These are phyloP conservation scores for Geotrichum candidum DNA, from an alignment of 1,139 yeast species.

Conservation along the genomic window DNA sequence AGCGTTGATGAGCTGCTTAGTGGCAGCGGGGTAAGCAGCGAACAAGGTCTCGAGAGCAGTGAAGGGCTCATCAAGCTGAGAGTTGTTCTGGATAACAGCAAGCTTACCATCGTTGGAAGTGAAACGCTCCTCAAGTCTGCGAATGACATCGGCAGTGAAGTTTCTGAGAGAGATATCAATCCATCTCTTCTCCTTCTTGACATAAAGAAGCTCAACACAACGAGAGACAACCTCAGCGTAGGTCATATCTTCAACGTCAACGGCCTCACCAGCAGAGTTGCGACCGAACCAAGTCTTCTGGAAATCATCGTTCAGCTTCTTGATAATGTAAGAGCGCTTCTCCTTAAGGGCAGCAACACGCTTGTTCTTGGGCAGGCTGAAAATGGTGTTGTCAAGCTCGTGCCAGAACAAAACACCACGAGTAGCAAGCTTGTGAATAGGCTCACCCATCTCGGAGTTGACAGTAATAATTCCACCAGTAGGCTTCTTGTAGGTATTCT, in stretches of 20 bases:
- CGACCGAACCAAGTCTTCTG: slow-evolving; percentile 97
- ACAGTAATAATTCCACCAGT: slow-evolving; percentile 97
- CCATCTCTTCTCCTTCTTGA: slow-evolving; percentile 77
- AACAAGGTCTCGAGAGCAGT: slow-evolving; percentile 55
- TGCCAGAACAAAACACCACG: slow-evolving; percentile 94
- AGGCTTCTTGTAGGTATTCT: slow-evolving; percentile 85
- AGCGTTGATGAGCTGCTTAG: slow-evolving; percentile 78
- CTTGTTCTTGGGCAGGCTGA: slow-evolving; percentile 85
- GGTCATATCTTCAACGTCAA: slow-evolving; percentile 91
- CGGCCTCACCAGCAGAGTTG: slow-evolving; percentile 70
- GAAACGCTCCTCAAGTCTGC: slow-evolving; percentile 96
- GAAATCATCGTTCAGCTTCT: slow-evolving; percentile 82
- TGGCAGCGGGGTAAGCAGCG: slow-evolving; percentile 64
- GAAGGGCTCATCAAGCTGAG: slow-evolving; percentile 64
- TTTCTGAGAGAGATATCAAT: slow-evolving; percentile 80
- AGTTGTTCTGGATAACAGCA: slow-evolving; percentile 70
- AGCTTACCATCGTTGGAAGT: slow-evolving; percentile 44
- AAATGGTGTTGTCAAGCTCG: slow-evolving; percentile 89
- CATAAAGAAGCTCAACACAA: slow-evolving; percentile 82
- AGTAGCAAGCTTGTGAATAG: slow-evolving; percentile 96
- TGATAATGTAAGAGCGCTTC: slow-evolving; percentile 81
- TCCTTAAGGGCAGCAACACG: slow-evolving; percentile 71
- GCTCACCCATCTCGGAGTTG: slow-evolving; percentile 98
- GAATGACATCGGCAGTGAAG: slow-evolving; percentile 78
- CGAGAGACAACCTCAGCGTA: slow-evolving; percentile 87